phyloP scores from a whole-genome alignment of 1,284 basidiomycete genomes.

The Austroboletus olivaceoglutinosus region DNA sequence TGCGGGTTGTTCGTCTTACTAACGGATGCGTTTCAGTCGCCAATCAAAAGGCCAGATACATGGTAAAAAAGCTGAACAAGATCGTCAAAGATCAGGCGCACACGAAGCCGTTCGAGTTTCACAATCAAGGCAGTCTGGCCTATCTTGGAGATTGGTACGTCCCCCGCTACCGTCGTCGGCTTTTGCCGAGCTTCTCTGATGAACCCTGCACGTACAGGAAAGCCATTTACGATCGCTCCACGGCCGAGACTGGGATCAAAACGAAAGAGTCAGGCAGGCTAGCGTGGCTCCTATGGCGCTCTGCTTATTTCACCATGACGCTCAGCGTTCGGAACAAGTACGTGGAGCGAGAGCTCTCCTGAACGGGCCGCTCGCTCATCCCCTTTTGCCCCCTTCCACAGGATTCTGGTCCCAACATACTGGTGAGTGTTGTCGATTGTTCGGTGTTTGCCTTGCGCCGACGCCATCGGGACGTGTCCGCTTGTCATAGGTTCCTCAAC shows the following conservation, averaged over 20 bases:
- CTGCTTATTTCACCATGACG: constrained; percentile 78
- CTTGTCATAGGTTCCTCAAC: constrained; percentile 20
- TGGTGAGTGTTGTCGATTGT: constrained; percentile 46
- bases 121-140: constrained; percentile 74
- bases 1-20: constrained; percentile 25
- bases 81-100: constrained; percentile 46
- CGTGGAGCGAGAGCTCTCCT: constrained; percentile 19
- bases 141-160: constrained; percentile 74
- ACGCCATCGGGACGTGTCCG: constrained; percentile 6
- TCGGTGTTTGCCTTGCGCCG: constrained; percentile 9
- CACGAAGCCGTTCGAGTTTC: constrained; percentile 60
- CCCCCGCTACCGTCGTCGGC: constrained; percentile 9
- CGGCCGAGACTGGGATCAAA: constrained; percentile 53
- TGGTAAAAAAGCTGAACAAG: constrained; percentile 67
- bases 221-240: constrained; percentile 70
- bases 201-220: constrained; percentile 45
- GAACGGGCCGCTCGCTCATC: constrained; percentile 2
- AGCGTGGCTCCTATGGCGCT: constrained; percentile 81
- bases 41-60: constrained; percentile 75
- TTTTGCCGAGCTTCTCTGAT: neutral
- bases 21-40: constrained; percentile 55
- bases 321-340: constrained; percentile 76
- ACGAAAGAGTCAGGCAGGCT: constrained; percentile 65
- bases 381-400: constrained; percentile 23
- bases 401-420: constrained; percentile 70